A percentile compares a stretch with the other conserved stretches of the same genome.
Conservation (phyloP, 371 early-diverging fungal species). For the Mucor mucedo region DNA sequence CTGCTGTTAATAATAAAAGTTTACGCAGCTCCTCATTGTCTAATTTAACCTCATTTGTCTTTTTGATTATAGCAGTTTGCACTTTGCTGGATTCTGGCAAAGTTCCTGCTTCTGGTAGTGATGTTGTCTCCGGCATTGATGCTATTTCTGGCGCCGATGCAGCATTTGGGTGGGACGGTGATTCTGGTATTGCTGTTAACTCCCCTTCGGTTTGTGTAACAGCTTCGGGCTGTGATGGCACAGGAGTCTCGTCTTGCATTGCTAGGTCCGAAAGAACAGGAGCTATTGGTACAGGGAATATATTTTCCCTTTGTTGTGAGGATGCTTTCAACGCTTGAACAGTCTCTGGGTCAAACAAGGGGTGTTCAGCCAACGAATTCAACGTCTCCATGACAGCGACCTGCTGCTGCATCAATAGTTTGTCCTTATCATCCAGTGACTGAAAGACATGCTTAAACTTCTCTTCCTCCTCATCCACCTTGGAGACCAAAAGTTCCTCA, state of each 20-base stretch:
- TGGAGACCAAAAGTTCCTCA: conserved; percentile 61
- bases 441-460: conserved; percentile 39
- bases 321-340: conserved; percentile 1
- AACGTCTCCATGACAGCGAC: conserved; percentile 30
- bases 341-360: conserved; percentile 14
- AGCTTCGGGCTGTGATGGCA: no score
- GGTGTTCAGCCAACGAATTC: conserved; percentile 24
- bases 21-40: conserved; percentile 9
- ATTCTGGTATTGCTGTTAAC: no score
- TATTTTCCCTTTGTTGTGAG: conserved; percentile 2
- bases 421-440: conserved; percentile 30
- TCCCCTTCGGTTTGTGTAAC: no score
- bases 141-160: no score
- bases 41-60: neutral
- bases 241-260: neutral
- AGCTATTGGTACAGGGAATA: conserved; percentile 6
- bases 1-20: conserved; percentile 3
- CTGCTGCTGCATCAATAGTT: conserved; percentile 32
- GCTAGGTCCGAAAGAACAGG: neutral
- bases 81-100: neutral
- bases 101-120: neutral
- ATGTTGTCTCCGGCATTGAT: neutral
- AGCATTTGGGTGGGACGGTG: no score
- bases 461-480: conserved; percentile 50
- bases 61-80: neutral